Evolutionary conservation across 192 early-diverging fungal genomes (phyloP).

Genomic region (Haplosporangium gracile): DNA sequence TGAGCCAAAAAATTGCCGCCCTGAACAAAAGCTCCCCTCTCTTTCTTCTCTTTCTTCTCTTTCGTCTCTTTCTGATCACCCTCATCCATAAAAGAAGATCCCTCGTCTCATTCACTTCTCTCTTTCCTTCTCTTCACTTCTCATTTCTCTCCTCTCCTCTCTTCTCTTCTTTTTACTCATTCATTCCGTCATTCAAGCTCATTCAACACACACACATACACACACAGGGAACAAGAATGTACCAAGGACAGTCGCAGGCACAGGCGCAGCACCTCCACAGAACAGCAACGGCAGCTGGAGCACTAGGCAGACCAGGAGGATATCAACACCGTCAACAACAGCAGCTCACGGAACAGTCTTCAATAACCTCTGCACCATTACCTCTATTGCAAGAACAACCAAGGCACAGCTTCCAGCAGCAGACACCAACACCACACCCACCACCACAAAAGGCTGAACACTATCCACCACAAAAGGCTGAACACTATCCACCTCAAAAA

Average conservation of each 20-base stretch:
- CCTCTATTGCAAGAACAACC: not conserved
- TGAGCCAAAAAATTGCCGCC: not conserved
- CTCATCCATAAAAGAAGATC: too few species aligned
- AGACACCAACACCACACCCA: not conserved
- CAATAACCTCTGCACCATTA: not conserved
- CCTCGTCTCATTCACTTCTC: not conserved
- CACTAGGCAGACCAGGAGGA: not conserved
- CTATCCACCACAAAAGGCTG: constrained; percentile 5
- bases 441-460: too few species aligned
- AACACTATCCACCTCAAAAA: constrained; percentile 3
- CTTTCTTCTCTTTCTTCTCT: not conserved
- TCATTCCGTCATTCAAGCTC: not conserved
- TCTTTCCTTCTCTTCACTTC: not conserved
- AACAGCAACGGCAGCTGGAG: not conserved
- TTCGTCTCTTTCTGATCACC: constrained; percentile 6
- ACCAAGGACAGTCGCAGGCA: not conserved
- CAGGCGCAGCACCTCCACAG: not conserved
- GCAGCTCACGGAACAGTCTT: not conserved
- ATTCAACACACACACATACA: not conserved
- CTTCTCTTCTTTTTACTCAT: not conserved
- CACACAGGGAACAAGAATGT: constrained; percentile 2
- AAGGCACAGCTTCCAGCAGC: constrained; percentile 11
- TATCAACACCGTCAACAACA: constrained; percentile 4
- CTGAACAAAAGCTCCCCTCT: too few species aligned
- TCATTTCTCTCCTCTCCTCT: not conserved